Percentiles rank a stretch among this genome's conserved stretches.
Evolutionary conservation across 2,329 filamentous ascomycete genomes (phyloP).

Genomic region (Paecilomyces fulvus): DNA sequence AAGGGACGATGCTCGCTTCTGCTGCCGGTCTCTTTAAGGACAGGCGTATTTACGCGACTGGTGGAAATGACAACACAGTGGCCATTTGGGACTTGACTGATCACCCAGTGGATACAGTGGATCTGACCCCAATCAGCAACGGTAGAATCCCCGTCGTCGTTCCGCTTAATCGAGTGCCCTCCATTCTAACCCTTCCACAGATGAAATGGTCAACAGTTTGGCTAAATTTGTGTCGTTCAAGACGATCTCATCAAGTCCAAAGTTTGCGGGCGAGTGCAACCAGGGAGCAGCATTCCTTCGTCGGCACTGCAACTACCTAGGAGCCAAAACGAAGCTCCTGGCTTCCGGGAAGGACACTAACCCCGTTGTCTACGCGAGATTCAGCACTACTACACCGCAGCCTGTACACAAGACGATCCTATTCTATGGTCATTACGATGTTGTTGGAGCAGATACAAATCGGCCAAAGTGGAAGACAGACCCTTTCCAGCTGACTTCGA

Average conservation of each 20-base stretch:
- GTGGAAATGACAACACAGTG: constrained; percentile 83
- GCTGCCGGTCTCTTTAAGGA: constrained; percentile 61
- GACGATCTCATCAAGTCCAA: constrained; percentile 77
- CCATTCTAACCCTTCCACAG: constrained; percentile 25
- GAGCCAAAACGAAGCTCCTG: constrained; percentile 83
- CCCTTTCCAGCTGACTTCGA: constrained; percentile 80
- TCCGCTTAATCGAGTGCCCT: not conserved
- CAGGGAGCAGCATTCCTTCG: constrained; percentile 86
- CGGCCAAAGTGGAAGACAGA: constrained; percentile 77
- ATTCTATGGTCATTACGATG: constrained; percentile 98
- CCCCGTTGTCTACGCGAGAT: constrained; percentile 86
- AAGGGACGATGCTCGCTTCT: constrained; percentile 80
- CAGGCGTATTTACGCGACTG: constrained; percentile 82
- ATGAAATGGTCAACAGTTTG: constrained; percentile 60
- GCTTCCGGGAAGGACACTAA: constrained; percentile 72
- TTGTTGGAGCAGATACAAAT: constrained; percentile 80
- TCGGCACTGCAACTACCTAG: constrained; percentile 83
- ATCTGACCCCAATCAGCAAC: constrained; percentile 47
- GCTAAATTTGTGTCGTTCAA: constrained; percentile 85
- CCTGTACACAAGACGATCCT: constrained; percentile 72
- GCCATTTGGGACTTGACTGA: constrained; percentile 76
- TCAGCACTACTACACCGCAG: constrained; percentile 62
- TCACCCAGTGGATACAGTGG: constrained; percentile 39
- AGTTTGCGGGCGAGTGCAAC: constrained; percentile 85
- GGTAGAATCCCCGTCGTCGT: constrained; percentile 28